Evolutionary conservation across 1,139 yeast genomes (phyloP).

Genomic region (Geotrichum cucujoidarum): DNA sequence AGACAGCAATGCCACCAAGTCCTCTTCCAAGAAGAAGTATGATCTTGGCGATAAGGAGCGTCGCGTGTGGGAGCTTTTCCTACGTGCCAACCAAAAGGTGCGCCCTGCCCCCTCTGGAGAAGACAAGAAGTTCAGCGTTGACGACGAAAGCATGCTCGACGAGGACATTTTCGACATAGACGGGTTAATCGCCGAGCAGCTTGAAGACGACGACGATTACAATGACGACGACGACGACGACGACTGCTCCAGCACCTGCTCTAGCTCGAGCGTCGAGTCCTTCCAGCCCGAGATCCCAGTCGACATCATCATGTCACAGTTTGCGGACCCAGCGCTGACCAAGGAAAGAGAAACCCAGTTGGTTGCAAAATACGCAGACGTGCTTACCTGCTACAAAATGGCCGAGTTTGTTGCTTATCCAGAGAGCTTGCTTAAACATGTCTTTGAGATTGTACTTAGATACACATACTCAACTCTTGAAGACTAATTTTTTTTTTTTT

Average conservation of each 20-base stretch:
- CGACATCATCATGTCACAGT: slow-evolving; percentile 16
- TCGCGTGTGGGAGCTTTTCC: slow-evolving; percentile 12
- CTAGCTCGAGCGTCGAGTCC: neutral
- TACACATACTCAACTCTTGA: slow-evolving; percentile 11
- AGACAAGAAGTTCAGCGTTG: neutral
- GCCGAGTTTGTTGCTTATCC: slow-evolving; percentile 13
- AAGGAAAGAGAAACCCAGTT: slow-evolving; percentile 3
- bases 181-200: slow-evolving; percentile 1
- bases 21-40: slow-evolving; percentile 1
- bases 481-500: neutral
- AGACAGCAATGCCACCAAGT: neutral
- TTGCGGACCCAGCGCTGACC: slow-evolving; percentile 10
- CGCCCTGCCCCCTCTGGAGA: neutral
- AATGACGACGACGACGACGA: neutral
- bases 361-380: slow-evolving; percentile 10
- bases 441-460: slow-evolving; percentile 12
- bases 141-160: slow-evolving; percentile 1
- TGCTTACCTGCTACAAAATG: slow-evolving; percentile 13
- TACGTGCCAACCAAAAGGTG: slow-evolving; percentile 4
- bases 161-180: slow-evolving; percentile 6
- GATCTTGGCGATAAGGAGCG: slow-evolving; percentile 13
- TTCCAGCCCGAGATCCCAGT: slow-evolving; percentile 6
- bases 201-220: neutral
- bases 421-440: slow-evolving; percentile 9
- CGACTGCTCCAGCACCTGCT: neutral